These are phyloP conservation scores for Lactarius pseudohatsudake DNA, from an alignment of 768 basidiomycete species.

Conservation along the genomic window DNA sequence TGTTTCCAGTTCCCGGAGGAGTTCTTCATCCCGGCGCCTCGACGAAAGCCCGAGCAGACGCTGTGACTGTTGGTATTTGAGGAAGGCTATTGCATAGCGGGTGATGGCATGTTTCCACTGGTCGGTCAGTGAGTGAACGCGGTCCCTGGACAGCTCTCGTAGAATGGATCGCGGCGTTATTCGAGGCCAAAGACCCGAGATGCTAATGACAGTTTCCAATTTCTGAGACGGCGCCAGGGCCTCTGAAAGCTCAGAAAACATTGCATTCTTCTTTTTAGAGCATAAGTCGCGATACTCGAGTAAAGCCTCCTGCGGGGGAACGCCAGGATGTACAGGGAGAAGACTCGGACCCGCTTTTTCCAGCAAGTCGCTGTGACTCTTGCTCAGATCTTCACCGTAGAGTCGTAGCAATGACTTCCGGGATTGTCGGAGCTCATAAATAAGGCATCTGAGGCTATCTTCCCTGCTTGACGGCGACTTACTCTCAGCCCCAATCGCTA, in stretches of 20 bases:
- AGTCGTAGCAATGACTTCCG: not conserved
- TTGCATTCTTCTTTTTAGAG: not conserved
- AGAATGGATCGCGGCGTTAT: constrained; percentile 13
- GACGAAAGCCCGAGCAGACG: constrained; percentile 12
- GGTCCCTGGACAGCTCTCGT: constrained; percentile 32
- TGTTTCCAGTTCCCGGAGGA: constrained; percentile 9
- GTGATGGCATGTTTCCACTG: not conserved
- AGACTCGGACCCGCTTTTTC: not conserved
- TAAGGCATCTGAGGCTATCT: not conserved
- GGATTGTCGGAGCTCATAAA: constrained; percentile 9
- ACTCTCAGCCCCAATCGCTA: not conserved
- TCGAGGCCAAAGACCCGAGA: constrained; percentile 20
- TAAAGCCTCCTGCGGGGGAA: not conserved
- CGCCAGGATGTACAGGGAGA: not conserved
- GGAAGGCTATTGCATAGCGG: constrained; percentile 1
- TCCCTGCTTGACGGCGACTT: not conserved
- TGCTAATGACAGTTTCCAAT: not conserved
- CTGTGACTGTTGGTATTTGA: constrained; percentile 14
- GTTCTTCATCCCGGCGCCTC: not conserved
- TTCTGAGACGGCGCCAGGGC: constrained; percentile 4
- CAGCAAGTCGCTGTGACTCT: not conserved
- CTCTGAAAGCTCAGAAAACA: not conserved
- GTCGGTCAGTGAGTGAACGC: constrained; percentile 10
- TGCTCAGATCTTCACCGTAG: constrained; percentile 12
- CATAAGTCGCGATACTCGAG: not conserved